These are phyloP conservation scores for Lentinula edodes DNA, from an alignment of 768 basidiomycete genomes.

Conservation along the genomic window DNA sequence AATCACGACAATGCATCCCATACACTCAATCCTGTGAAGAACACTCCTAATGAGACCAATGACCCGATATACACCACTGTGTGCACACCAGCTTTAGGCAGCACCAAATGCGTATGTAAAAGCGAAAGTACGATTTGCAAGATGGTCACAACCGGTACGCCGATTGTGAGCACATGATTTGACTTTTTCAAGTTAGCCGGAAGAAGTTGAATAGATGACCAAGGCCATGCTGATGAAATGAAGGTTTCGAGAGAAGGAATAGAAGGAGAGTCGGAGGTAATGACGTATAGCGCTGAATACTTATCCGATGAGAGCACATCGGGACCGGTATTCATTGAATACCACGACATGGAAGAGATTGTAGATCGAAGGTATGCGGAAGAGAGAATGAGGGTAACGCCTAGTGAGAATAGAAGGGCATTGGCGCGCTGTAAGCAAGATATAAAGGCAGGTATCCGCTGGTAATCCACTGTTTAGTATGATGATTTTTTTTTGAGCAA, in stretches of 20 bases:
- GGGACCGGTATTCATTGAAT: neutral
- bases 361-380: slow-evolving; percentile 54
- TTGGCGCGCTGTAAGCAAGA: slow-evolving; percentile 74
- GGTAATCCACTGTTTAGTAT: slow-evolving; percentile 2
- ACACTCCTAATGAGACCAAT: slow-evolving; percentile 58
- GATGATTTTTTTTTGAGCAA: neutral
- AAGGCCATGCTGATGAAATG: neutral
- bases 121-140: slow-evolving; percentile 53
- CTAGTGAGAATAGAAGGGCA: slow-evolving; percentile 64
- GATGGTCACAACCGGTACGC: slow-evolving; percentile 33
- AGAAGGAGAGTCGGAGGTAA: neutral
- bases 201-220: neutral
- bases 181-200: slow-evolving; percentile 9
- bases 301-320: neutral
- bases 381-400: slow-evolving; percentile 56
- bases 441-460: slow-evolving; percentile 78
- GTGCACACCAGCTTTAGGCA: slow-evolving; percentile 72
- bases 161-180: slow-evolving; percentile 16
- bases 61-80: slow-evolving; percentile 68
- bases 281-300: neutral
- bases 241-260: neutral
- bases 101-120: slow-evolving; percentile 60
- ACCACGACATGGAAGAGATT: neutral
- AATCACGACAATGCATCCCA: slow-evolving; percentile 61
- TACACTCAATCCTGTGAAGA: slow-evolving; percentile 67